These are phyloP conservation scores for Wallacemonas sp. DNA, from an alignment of 208 protist species.

Conservation along the genomic window DNA sequence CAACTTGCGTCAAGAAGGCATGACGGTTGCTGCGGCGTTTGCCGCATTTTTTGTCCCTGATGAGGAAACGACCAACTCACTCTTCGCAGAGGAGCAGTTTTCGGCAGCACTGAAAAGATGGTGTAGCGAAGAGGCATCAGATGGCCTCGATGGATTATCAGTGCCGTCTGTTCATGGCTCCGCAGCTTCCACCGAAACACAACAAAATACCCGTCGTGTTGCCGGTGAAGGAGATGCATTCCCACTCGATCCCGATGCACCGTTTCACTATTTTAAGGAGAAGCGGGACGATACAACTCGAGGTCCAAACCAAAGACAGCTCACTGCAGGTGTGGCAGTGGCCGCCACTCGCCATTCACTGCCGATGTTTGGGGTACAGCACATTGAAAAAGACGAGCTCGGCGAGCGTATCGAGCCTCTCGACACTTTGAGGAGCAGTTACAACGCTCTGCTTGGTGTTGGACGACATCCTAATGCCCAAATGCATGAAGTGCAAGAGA, in stretches of 20 bases:
- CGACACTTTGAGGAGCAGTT: slow-evolving; percentile 48
- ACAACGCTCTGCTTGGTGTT: slow-evolving; percentile 62
- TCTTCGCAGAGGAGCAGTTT: slow-evolving; percentile 30
- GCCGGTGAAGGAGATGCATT: slow-evolving; percentile 16
- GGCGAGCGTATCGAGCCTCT: slow-evolving; percentile 40
- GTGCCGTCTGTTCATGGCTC: no score
- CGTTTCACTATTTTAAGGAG: slow-evolving; percentile 27
- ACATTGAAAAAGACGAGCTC: slow-evolving; percentile 33
- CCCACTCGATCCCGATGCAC: slow-evolving; percentile 26
- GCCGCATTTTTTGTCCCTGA: slow-evolving; percentile 28
- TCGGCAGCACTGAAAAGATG: slow-evolving; percentile 17
- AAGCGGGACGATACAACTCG: no score
- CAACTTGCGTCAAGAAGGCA: slow-evolving; percentile 16
- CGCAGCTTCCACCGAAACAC: neutral
- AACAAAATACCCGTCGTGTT: neutral
- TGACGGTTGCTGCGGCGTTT: slow-evolving; percentile 38
- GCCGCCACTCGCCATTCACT: neutral
- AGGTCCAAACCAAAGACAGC: no score
- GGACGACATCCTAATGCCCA: slow-evolving; percentile 57
- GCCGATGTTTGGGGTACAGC: slow-evolving; percentile 40
- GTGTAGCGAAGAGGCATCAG: slow-evolving; percentile 21
- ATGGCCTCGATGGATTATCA: neutral
- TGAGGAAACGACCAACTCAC: slow-evolving; percentile 14
- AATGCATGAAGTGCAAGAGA: slow-evolving; percentile 62
- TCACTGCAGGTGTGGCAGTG: neutral